Evolutionary conservation across 305 asterid genomes (phyloP), one percentile per base, ranked within the genome.

Genomic region (Coffea humblotiana): DNA sequence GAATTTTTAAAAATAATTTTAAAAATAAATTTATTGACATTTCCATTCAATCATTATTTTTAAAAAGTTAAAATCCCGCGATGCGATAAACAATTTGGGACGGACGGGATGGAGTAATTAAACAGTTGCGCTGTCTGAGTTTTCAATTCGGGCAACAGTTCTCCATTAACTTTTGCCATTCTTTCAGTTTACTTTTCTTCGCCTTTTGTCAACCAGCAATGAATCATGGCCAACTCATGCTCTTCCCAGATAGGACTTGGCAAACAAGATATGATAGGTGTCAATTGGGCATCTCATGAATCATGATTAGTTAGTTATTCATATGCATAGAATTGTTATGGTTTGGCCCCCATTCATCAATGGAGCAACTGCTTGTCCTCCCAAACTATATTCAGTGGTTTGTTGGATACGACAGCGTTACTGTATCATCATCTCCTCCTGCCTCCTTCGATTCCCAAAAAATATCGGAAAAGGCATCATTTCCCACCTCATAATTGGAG

Each of bases 191-290:
- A 64, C 2, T 25, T 68, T 69, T 69, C 52, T 69, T 23, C 18
- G 23, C 19, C n/a, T 35, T 54, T 16, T 43, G 16, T 68, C 74
- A 70, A 19, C 60, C 8, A 71, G n/a, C 23, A 71, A 19, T 70
- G 3, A 21, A 71, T 47, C 65, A 65, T 77, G 66, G 80, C 80
- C 74, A 77, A 65, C 74, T 77, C 66, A 77, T 66, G 65, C 61
- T 75, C 70, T 56, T 56, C 56, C 74, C 45, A 43, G 12, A 35
- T 21, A n/a, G 19, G 37, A 68, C 49, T 29, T 29, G 8, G 49
- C 32, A 18, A 74, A 49, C 65, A 18, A 15, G 77, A 74, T 19
- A 54, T 23, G 29, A 75, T 75, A 16, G 71, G 40, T 25, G 60
- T 76, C 56, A 63, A 76, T 76, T 60, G 16, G 45, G 60, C 25